A percentile compares a stretch with the other conserved stretches of the same genome.
Conservation (phyloP, 2,329 filamentous ascomycete species). For the Trichoderma koningiopsis region DNA sequence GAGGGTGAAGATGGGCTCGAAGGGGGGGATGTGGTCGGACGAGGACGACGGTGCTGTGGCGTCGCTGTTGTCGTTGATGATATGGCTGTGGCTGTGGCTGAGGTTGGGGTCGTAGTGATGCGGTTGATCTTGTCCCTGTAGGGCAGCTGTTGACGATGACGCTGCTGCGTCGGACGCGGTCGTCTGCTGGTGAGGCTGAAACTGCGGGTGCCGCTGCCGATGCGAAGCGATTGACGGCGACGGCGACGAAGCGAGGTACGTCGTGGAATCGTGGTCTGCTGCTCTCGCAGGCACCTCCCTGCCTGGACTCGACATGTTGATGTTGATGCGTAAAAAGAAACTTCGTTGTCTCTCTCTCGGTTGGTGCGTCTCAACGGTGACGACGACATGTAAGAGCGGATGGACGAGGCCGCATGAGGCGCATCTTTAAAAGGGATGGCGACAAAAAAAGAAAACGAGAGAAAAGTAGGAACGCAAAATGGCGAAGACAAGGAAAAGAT, state of each 20-base stretch:
- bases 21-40: conserved; percentile 45
- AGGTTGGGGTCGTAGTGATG: background rate
- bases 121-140: background rate
- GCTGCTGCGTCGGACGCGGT: background rate
- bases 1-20: conserved; percentile 83
- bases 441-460: background rate
- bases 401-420: conserved; percentile 17
- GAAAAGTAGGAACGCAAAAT: background rate
- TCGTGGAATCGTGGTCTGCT: background rate
- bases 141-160: conserved; percentile 21
- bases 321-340: conserved; percentile 8
- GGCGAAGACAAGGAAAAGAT: background rate
- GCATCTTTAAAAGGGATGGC: conserved; percentile 16
- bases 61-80: conserved; percentile 26
- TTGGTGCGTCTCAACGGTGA: background rate
- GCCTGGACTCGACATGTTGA: conserved; percentile 25
- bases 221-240: background rate
- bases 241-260: conserved; percentile 1
- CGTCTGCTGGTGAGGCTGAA: conserved; percentile 1
- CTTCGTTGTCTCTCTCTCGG: too few species aligned
- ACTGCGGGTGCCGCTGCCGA: background rate
- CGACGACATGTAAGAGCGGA: conserved; percentile 13
- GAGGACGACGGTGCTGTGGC: background rate
- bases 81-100: conserved; percentile 23
- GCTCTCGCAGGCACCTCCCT: conserved; percentile 13